Base-by-base conservation (phyloP, 176 grass and related monocot species). In the Zizania latifolia region DNA sequence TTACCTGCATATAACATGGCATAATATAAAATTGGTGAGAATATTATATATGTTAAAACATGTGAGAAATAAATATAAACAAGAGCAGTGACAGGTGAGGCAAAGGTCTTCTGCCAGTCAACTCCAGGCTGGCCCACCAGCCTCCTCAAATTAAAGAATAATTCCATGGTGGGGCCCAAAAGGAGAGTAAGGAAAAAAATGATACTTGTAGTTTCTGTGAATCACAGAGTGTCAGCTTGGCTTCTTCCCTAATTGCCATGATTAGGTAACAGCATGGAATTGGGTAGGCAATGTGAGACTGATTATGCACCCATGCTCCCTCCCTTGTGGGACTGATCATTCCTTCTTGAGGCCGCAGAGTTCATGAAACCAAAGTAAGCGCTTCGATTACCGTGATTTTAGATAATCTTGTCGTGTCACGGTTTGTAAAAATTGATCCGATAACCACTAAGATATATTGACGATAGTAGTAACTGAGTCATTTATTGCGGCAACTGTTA, bases 41-140 rank as follows among this genome's bases (percentile, higher is more conserved):
- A 74, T 5, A n/a, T n/a, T n/a, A 63, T 40, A 24, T 39, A 28
- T 4, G 44, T 30, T 2, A 48, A 37, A 48, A 38, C 32, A 64
- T 10, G 58, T 5, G 30, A 45, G 14, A 5, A 63, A 28, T 53
- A 28, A 38, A 39, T 13, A 17, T 45, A 81, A 28, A 19, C 23
- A 26, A 2, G 10, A n/a, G 41, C 55, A 24, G 22, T 44, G 8
- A 16, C 37, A 65, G 72, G 30, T 58, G 22, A 26, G 51, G 28
- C 33, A 35, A 68, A 34, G 23, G 74, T 71, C 31, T 78, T 70
- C 41, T 80, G 28, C 86, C 80, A 56, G 66, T 84, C 82, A 84
- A 84, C 82, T 56, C 74, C 58, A 72, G 74, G 27, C 66, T 78
- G 82, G 57, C 56, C 81, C 71, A 48, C 54, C 39, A 6, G 7